Conservation (phyloP, 2,329 filamentous ascomycete species). For the Paracamarosporium sp. region DNA sequence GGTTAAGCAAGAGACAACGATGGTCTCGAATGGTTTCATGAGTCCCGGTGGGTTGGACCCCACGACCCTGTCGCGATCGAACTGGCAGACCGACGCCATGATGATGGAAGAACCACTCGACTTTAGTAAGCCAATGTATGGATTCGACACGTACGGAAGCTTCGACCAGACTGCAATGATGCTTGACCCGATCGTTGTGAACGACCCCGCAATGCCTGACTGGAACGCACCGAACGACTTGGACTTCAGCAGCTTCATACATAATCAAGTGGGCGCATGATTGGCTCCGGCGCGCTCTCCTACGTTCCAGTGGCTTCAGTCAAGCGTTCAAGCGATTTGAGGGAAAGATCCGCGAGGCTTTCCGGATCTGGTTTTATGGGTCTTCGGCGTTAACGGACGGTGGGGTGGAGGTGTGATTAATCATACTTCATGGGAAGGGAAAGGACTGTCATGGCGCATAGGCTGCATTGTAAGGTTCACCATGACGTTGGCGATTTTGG, state of each 20-base stretch:
- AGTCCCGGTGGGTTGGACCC: slow-evolving; percentile 37
- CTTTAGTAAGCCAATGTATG: slow-evolving; percentile 43
- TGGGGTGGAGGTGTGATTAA: slow-evolving; percentile 16
- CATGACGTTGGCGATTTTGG: slow-evolving; percentile 29
- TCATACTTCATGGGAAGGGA: slow-evolving; percentile 19
- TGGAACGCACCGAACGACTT: slow-evolving; percentile 44
- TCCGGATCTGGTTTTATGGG: slow-evolving; percentile 24
- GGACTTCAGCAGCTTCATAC: slow-evolving; percentile 46
- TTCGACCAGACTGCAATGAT: slow-evolving; percentile 43
- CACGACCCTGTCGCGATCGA: slow-evolving; percentile 32
- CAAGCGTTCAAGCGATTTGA: slow-evolving; percentile 45
- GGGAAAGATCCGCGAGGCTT: slow-evolving; percentile 27
- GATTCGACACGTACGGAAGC: slow-evolving; percentile 37
- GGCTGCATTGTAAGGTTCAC: slow-evolving; percentile 21
- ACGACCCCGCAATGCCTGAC: slow-evolving; percentile 42
- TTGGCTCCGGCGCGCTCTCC: slow-evolving; percentile 19
- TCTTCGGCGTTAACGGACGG: slow-evolving; percentile 27
- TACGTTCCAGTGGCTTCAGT: slow-evolving; percentile 29
- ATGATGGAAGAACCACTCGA: slow-evolving; percentile 46
- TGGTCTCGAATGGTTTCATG: slow-evolving; percentile 39
- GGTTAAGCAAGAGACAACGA: slow-evolving; percentile 38
- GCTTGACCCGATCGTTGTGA: slow-evolving; percentile 38
- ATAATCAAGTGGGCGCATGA: slow-evolving; percentile 43
- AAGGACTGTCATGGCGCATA: slow-evolving; percentile 15
- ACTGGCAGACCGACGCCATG: slow-evolving; percentile 42